These are phyloP conservation scores for Pythium coloratum DNA, from an alignment of 352 stramenopile genomes.

Conservation along the genomic window DNA sequence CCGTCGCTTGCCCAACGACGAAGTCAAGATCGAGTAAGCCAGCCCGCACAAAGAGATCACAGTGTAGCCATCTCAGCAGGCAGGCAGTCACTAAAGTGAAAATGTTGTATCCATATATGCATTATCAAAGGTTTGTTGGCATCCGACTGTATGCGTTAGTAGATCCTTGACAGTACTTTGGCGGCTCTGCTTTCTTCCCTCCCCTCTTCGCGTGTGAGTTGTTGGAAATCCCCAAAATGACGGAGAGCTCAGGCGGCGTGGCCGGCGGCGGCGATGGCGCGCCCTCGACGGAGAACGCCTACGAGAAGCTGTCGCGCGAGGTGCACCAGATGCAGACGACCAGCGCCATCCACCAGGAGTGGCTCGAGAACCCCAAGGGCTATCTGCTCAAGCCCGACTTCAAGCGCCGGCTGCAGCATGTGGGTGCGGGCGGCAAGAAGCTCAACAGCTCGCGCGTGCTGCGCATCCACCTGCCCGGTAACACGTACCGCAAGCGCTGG, in stretches of 20 bases:
- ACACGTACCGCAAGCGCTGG: slow-evolving; percentile 79
- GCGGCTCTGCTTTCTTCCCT: not conserved
- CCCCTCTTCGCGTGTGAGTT: not conserved
- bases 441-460: slow-evolving; percentile 78
- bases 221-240: not conserved
- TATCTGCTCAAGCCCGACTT: slow-evolving; percentile 89
- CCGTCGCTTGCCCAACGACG: not conserved
- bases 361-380: slow-evolving; percentile 88
- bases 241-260: slow-evolving; percentile 14
- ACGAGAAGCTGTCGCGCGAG: slow-evolving; percentile 89
- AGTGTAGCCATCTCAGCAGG: not conserved
- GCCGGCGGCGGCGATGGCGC: slow-evolving; percentile 17
- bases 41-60: not conserved
- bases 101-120: not conserved
- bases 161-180: not conserved
- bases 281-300: slow-evolving; percentile 69
- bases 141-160: not conserved
- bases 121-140: not conserved
- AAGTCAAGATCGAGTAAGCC: not conserved
- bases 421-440: slow-evolving; percentile 84
- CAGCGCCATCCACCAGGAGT: slow-evolving; percentile 87
- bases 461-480: slow-evolving; percentile 77
- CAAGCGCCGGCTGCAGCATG: slow-evolving; percentile 84
- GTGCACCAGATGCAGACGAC: slow-evolving; percentile 90
- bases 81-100: not conserved